Evolutionary conservation across 768 basidiomycete genomes (phyloP).

Genomic region (Galerina marginata): DNA sequence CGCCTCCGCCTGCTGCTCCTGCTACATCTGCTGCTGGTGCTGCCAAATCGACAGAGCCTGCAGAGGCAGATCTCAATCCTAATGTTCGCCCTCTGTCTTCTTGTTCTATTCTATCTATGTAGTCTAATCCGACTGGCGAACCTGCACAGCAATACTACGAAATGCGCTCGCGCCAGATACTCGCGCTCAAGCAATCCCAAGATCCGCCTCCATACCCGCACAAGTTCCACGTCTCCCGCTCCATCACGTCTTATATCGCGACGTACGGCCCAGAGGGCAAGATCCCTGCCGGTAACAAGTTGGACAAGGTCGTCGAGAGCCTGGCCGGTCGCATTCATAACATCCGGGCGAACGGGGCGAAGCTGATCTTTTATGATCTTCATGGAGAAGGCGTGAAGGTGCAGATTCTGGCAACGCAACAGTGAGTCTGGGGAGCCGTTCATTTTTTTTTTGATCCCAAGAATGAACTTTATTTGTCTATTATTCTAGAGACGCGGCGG

Average conservation of each 20-base stretch:
- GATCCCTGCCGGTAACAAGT: conserved; percentile 69
- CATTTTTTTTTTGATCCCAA: neutral
- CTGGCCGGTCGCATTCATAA: conserved; percentile 93
- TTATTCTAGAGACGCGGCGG: conserved; percentile 61
- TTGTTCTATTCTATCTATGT: neutral
- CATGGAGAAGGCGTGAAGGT: conserved; percentile 92
- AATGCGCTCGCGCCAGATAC: conserved; percentile 86
- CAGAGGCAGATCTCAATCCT: conserved; percentile 88
- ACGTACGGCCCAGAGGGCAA: conserved; percentile 76
- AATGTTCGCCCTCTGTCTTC: conserved; percentile 66
- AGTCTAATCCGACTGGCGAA: neutral
- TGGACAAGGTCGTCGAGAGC: conserved; percentile 60
- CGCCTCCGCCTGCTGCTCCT: conserved; percentile 45
- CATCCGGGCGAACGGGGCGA: conserved; percentile 81
- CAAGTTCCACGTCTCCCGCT: conserved; percentile 92
- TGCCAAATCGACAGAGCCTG: conserved; percentile 38
- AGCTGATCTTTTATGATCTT: conserved; percentile 93
- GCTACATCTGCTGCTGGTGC: conserved; percentile 26
- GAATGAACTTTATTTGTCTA: neutral
- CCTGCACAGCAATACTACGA: conserved; percentile 91
- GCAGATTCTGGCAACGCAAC: conserved; percentile 91
- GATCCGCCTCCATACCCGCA: conserved; percentile 96
- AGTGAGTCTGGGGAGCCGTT: conserved; percentile 36
- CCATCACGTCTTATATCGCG: conserved; percentile 74
- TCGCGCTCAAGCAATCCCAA: conserved; percentile 82